Evolutionary conservation across 169 alveolate species (phyloP).

Genomic region (Plasmodium knowlesi): DNA sequence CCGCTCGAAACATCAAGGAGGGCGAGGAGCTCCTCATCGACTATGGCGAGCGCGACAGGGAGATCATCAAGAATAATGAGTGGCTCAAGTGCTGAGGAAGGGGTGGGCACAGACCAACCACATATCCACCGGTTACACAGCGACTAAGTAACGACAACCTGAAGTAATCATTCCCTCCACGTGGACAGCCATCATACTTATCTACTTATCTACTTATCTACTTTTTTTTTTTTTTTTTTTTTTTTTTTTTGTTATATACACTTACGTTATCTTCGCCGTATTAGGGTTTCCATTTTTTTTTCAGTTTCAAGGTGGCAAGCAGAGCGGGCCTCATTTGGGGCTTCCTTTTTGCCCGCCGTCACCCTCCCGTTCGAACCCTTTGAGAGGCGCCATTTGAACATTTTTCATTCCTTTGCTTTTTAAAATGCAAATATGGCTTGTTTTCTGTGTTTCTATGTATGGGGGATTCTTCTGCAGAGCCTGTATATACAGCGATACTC

Average conservation of each 20-base stretch:
- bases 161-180: background rate
- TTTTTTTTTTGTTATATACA: background rate
- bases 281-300: background rate
- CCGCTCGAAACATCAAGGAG: conserved; percentile 85
- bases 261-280: background rate
- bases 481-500: background rate
- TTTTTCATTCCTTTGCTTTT: background rate
- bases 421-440: background rate
- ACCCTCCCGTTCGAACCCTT: background rate
- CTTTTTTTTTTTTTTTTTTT: no score
- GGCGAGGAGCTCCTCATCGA: conserved; percentile 92
- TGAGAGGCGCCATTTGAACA: background rate
- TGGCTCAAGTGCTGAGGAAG: conserved; percentile 83
- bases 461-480: background rate
- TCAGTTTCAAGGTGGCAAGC: background rate
- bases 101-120: background rate
- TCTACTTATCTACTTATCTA: no score
- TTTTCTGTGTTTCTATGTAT: background rate
- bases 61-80: conserved; percentile 85
- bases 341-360: background rate
- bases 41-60: conserved; percentile 90
- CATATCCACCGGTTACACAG: background rate
- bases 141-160: background rate
- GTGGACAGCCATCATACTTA: background rate
- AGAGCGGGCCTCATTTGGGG: background rate